A percentile compares a stretch with the other conserved stretches of the same genome.
Evolutionary conservation across 78 protist species (phyloP).

Genomic region (Dictyostelium purpureum): DNA sequence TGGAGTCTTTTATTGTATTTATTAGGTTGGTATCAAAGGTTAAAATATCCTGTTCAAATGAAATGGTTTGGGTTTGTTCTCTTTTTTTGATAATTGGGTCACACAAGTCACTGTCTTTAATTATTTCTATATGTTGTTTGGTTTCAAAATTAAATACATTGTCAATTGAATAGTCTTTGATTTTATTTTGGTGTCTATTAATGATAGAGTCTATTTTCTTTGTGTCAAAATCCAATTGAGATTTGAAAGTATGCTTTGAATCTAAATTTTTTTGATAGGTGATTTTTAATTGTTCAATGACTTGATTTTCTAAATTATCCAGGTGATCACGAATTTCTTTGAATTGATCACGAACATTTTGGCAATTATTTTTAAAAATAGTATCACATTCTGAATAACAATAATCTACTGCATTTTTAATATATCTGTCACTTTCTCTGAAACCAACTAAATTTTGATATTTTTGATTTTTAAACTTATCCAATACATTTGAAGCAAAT

Average conservation of each 20-base stretch:
- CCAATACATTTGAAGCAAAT: neutral
- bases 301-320: neutral
- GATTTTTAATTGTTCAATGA: neutral
- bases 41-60: neutral
- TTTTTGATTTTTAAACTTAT: slow-evolving; percentile 1
- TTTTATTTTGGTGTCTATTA: neutral
- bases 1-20: neutral
- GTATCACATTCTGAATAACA: neutral
- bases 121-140: slow-evolving; percentile 2
- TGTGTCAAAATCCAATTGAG: neutral
- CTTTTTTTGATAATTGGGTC: neutral
- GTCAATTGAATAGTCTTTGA: neutral
- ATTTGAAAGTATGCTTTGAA: neutral
- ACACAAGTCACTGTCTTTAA: slow-evolving; percentile 3
- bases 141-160: neutral
- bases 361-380: too few relatives aligned
- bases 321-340: neutral
- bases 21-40: neutral
- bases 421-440: slow-evolving; percentile 4
- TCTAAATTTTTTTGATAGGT: neutral
- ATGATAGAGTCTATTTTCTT: neutral
- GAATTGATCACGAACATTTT: neutral
- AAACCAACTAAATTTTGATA: neutral
- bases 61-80: neutral
- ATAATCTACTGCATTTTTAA: neutral